A percentile compares a stretch with the other conserved stretches of the same genome.
Conservation (phyloP, 202 grass and related monocot genomes). For the Elaeis oleifera region DNA sequence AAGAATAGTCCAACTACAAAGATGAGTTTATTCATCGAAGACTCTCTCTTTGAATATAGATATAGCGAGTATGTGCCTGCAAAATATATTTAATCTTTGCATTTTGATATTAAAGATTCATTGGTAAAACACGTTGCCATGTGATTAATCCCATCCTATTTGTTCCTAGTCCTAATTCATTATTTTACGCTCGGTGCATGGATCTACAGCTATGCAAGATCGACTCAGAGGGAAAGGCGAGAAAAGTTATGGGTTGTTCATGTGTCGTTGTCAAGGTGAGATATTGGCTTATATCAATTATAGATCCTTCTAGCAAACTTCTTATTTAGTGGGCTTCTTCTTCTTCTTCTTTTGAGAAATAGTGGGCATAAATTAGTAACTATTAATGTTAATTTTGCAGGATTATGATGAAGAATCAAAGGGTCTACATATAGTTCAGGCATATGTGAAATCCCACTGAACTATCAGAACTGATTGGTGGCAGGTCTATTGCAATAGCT, state of each 20-base stretch:
- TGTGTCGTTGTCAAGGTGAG: constrained; percentile 2
- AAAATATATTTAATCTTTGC: too few relatives aligned
- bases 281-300: too few relatives aligned
- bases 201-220: constrained; percentile 1
- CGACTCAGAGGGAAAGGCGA: constrained; percentile 3
- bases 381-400: background rate
- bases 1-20: too few relatives aligned
- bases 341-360: background rate
- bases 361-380: background rate
- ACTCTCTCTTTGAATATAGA: too few relatives aligned
- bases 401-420: constrained; percentile 8
- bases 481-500: too few relatives aligned
- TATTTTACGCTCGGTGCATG: constrained; percentile 4
- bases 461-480: background rate
- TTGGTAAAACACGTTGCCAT: too few relatives aligned
- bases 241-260: constrained; percentile 8
- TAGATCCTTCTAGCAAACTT: too few relatives aligned
- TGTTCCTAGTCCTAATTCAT: background rate
- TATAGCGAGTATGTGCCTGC: too few relatives aligned
- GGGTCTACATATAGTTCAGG: constrained; percentile 7
- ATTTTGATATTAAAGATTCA: too few relatives aligned
- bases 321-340: background rate
- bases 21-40: too few relatives aligned
- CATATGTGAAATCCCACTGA: constrained; percentile 1
- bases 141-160: too few relatives aligned